These are phyloP conservation scores for Cladosporium sp. DNA, from an alignment of 2,329 filamentous ascomycete genomes.

Conservation along the genomic window DNA sequence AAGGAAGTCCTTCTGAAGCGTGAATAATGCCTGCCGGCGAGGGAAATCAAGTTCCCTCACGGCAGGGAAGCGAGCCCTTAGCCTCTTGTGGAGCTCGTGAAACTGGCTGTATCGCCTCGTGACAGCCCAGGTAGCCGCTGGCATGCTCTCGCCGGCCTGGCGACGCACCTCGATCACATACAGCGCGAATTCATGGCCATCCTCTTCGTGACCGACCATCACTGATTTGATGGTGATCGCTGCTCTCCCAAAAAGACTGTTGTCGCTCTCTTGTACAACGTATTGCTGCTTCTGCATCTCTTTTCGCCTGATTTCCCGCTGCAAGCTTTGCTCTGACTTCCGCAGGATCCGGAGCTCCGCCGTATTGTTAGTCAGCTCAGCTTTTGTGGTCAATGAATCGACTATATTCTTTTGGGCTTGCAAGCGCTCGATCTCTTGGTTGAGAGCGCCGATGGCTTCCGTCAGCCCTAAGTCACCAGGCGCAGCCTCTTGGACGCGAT, in stretches of 20 bases:
- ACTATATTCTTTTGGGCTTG: conserved; percentile 83
- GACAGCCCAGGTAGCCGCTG: conserved; percentile 88
- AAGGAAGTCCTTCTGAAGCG: conserved; percentile 90
- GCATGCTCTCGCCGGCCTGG: conserved; percentile 90
- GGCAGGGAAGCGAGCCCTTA: conserved; percentile 77
- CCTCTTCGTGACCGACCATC: conserved; percentile 84
- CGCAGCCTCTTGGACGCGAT: conserved; percentile 87
- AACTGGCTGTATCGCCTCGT: conserved; percentile 96
- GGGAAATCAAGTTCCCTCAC: conserved; percentile 90
- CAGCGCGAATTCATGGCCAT: conserved; percentile 86
- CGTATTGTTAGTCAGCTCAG: conserved; percentile 93
- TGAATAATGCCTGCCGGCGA: conserved; percentile 86
- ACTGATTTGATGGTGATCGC: conserved; percentile 86
- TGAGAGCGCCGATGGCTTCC: conserved; percentile 85
- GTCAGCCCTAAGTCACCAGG: conserved; percentile 89
- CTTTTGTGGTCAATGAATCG: conserved; percentile 85
- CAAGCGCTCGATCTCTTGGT: conserved; percentile 83
- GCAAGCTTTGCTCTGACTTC: conserved; percentile 89
- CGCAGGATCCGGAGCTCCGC: conserved; percentile 85
- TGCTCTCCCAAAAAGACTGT: conserved; percentile 88
- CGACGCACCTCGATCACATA: conserved; percentile 90
- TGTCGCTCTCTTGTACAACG: conserved; percentile 94
- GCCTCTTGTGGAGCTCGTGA: conserved; percentile 84
- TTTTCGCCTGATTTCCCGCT: conserved; percentile 86
- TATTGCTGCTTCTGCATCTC: conserved; percentile 96